Conservation (phyloP, 441 rosid species). For the Euphorbia celastroides region DNA sequence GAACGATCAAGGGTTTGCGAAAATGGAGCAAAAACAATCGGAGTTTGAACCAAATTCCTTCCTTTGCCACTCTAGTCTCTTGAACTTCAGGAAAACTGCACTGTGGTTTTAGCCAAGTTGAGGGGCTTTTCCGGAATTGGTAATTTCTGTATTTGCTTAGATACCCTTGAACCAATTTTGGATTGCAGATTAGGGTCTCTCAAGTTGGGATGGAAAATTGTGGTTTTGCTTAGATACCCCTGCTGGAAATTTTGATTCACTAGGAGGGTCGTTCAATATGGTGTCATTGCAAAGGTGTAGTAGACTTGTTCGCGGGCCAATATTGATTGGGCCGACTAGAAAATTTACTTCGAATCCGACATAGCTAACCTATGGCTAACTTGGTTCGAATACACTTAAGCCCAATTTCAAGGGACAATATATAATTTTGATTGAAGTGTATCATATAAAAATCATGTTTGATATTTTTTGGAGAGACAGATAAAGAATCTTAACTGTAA, state of each 20-base stretch:
- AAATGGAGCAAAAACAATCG: constrained; percentile 3
- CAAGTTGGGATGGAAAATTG: background rate
- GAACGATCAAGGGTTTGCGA: background rate
- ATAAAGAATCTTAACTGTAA: no score
- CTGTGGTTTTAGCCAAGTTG: constrained; percentile 1
- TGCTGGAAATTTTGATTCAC: background rate
- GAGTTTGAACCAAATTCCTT: constrained; percentile 6
- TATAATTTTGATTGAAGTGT: no score
- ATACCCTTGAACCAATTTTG: background rate
- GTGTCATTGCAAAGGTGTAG: background rate
- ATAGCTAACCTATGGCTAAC: no score
- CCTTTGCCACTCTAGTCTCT: constrained; percentile 5
- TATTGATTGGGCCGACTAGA: background rate
- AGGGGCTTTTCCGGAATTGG: constrained; percentile 10
- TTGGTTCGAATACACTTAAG: no score
- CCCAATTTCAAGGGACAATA: no score
- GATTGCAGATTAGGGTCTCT: background rate
- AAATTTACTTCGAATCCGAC: background rate
- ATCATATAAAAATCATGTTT: no score
- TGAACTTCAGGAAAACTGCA: background rate
- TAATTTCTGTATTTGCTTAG: constrained; percentile 3
- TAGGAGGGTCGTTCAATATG: background rate
- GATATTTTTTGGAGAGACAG: no score
- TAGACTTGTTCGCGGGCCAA: background rate
- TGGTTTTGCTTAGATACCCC: constrained; percentile 1